phyloP scores from a whole-genome alignment of 495 filamentous ascomycete genomes.

The Annulohypoxylon maeteangense region DNA sequence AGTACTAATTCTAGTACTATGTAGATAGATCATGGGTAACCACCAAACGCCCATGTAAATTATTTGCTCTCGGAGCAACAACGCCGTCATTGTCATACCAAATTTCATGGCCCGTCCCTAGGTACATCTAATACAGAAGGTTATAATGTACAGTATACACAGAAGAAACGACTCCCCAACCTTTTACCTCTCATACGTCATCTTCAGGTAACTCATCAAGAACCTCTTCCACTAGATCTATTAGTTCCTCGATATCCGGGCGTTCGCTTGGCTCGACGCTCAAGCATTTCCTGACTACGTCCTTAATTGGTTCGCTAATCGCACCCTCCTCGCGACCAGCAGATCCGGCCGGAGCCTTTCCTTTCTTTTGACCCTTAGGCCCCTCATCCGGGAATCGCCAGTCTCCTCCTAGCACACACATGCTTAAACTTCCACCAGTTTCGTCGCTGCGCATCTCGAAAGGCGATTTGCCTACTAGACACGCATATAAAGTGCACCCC shows the following conservation, averaged over 20 bases:
- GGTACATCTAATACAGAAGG: conserved; percentile 26
- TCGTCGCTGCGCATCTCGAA: conserved; percentile 96
- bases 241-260: conserved; percentile 91
- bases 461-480: conserved; percentile 92
- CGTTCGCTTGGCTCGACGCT: conserved; percentile 92
- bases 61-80: conserved; percentile 38
- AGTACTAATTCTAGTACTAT: no score
- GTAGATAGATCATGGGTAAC: neutral
- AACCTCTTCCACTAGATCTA: conserved; percentile 78
- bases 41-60: conserved; percentile 9
- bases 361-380: conserved; percentile 64
- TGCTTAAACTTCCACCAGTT: conserved; percentile 90
- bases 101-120: conserved; percentile 27
- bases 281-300: conserved; percentile 87
- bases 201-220: conserved; percentile 81
- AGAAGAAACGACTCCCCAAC: conserved; percentile 8
- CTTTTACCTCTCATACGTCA: conserved; percentile 48
- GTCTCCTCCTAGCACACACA: conserved; percentile 90
- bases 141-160: conserved; percentile 31
- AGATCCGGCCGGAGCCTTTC: conserved; percentile 57
- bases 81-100: conserved; percentile 23
- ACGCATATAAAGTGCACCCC: conserved; percentile 95
- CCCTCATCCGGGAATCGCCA: conserved; percentile 93
- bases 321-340: conserved; percentile 37
- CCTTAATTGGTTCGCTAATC: conserved; percentile 81